Percentiles rank a stretch among this genome's conserved stretches.
phyloP scores from a whole-genome alignment of 164 flowering plant genomes.

The Magnolia kwangsiensis region DNA sequence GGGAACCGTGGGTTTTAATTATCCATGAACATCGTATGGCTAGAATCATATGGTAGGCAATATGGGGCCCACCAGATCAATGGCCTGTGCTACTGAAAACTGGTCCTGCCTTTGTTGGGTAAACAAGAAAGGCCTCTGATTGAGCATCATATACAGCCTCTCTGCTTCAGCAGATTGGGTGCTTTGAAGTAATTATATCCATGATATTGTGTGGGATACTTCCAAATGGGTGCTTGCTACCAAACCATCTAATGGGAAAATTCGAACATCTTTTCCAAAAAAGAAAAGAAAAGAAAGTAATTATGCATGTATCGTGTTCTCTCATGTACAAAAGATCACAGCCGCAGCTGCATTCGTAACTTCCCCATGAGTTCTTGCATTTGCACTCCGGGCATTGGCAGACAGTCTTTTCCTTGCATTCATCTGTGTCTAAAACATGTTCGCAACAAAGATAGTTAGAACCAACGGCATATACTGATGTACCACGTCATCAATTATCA shows the following conservation, averaged over 20 bases:
- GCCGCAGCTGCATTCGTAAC: slow-evolving; percentile 83
- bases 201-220: no score
- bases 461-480: background rate
- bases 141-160: no score
- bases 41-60: background rate
- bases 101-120: no score
- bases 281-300: slow-evolving; percentile 22
- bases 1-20: background rate
- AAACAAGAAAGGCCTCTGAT: no score
- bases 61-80: background rate
- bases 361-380: slow-evolving; percentile 96
- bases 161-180: no score
- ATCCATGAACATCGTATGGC: background rate
- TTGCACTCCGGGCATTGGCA: slow-evolving; percentile 90
- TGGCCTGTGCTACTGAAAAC: no score
- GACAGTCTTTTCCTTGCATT: slow-evolving; percentile 75
- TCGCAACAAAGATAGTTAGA: background rate
- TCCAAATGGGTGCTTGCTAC: no score
- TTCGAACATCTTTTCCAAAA: no score
- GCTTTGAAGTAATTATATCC: no score
- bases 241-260: no score
- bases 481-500: background rate
- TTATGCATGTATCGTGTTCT: slow-evolving; percentile 85
- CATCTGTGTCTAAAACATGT: slow-evolving; percentile 67
- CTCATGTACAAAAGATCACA: slow-evolving; percentile 66